Percentiles rank a stretch among this genome's conserved stretches.
These are phyloP conservation scores for Kwoniella dendrophila DNA, from an alignment of 768 basidiomycete species.

Conservation along the genomic window DNA sequence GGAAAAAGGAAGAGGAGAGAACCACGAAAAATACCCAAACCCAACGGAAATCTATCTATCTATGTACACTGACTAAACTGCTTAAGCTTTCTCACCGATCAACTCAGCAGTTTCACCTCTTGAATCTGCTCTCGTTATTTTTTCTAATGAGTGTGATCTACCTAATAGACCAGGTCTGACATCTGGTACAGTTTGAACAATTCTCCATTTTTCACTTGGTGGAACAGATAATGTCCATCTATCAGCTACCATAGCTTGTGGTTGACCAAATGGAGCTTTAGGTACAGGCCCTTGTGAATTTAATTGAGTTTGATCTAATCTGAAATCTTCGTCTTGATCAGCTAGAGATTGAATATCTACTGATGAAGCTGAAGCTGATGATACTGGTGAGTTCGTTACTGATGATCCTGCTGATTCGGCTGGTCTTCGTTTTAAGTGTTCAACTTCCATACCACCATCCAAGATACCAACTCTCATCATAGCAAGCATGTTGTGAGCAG, in stretches of 20 bases:
- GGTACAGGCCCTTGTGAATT: conserved; percentile 46
- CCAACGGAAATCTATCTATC: background rate
- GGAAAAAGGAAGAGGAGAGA: background rate
- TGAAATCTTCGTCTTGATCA: conserved; percentile 19
- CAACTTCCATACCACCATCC: conserved; percentile 67
- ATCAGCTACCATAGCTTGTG: conserved; percentile 59
- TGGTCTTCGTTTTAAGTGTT: conserved; percentile 50
- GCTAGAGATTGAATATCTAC: conserved; percentile 23
- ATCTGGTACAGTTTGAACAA: conserved; percentile 58
- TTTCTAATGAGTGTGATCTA: conserved; percentile 28
- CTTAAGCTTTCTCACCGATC: conserved; percentile 35
- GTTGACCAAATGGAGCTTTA: conserved; percentile 59
- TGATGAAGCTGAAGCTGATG: conserved; percentile 27
- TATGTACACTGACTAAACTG: background rate
- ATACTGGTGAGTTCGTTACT: conserved; percentile 30
- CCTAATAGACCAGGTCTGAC: conserved; percentile 45
- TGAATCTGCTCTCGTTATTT: conserved; percentile 40
- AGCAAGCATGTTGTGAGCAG: conserved; percentile 78
- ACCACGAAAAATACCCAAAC: background rate
- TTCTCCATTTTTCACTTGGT: conserved; percentile 71
- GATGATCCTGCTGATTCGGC: conserved; percentile 35
- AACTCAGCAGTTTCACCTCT: conserved; percentile 43
- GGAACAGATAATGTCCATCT: conserved; percentile 60
- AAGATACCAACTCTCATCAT: conserved; percentile 77
- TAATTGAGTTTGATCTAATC: conserved; percentile 36